Conservation (phyloP, 108 stramenopile genomes). For the Skeletonema tropicum region DNA sequence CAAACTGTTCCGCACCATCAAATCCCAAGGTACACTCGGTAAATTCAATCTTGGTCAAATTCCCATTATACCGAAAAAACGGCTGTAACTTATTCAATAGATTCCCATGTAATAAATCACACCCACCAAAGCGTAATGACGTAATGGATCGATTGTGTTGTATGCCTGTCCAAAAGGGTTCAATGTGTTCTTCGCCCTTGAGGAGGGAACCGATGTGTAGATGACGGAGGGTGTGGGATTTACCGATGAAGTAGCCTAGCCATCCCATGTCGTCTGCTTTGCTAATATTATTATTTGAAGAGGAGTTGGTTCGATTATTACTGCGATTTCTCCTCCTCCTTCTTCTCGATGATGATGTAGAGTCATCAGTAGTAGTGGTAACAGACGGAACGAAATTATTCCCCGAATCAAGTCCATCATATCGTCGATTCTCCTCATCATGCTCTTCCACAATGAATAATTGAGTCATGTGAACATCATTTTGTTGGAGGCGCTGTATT, state of each 20-base stretch:
- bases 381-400: conserved; percentile 2
- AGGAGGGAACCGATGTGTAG: not conserved
- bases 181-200: conserved; percentile 2
- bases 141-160: not conserved
- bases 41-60: not conserved
- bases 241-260: not conserved
- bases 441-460: not conserved
- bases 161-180: not conserved
- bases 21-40: not conserved
- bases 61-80: not conserved
- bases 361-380: not conserved
- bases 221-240: not conserved
- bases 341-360: not conserved
- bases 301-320: not conserved
- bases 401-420: not conserved
- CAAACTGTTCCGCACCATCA: not conserved
- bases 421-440: conserved; percentile 1
- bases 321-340: not conserved
- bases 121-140: not conserved
- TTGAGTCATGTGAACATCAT: not conserved
- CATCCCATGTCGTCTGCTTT: conserved; percentile 1
- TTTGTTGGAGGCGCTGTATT: not conserved
- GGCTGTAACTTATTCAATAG: not conserved
- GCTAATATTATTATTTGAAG: not conserved
- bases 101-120: not conserved